These are phyloP conservation scores for Peterozyma xylosa DNA, from an alignment of 805 yeast genomes.

Conservation along the genomic window DNA sequence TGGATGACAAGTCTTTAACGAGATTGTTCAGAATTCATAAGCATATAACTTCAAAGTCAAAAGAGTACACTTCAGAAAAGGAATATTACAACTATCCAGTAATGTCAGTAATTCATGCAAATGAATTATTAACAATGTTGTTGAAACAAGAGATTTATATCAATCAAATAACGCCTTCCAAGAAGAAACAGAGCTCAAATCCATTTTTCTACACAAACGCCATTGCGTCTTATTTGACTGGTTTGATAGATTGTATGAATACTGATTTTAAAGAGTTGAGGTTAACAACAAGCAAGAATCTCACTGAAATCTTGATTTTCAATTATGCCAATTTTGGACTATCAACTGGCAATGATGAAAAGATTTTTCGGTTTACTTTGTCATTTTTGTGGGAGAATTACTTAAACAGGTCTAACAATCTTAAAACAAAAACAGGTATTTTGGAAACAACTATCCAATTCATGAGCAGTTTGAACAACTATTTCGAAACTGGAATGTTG, in stretches of 20 bases:
- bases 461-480: slow-evolving; percentile 20
- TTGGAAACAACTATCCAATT: slow-evolving; percentile 23
- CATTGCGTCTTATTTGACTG: slow-evolving; percentile 11
- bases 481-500: slow-evolving; percentile 20
- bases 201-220: slow-evolving; percentile 15
- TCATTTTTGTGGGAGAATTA: slow-evolving; percentile 12
- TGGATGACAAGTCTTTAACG: slow-evolving; percentile 21
- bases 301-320: slow-evolving; percentile 24
- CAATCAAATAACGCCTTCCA: slow-evolving; percentile 13
- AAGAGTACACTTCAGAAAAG: slow-evolving; percentile 3
- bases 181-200: slow-evolving; percentile 14
- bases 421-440: slow-evolving; percentile 16
- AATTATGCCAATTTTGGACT: slow-evolving; percentile 21
- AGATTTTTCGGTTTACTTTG: slow-evolving; percentile 17
- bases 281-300: slow-evolving; percentile 19
- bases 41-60: slow-evolving; percentile 13
- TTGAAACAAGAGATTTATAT: slow-evolving; percentile 24
- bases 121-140: slow-evolving; percentile 18
- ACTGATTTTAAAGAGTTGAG: slow-evolving; percentile 21
- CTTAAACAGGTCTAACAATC: slow-evolving; percentile 8
- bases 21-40: slow-evolving; percentile 23
- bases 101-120: slow-evolving; percentile 19
- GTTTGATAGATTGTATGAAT: slow-evolving; percentile 16
- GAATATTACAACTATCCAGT: slow-evolving; percentile 21
- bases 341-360: slow-evolving; percentile 15